Conservation (phyloP, 768 basidiomycete species). For the Tephrocybe sp. region DNA sequence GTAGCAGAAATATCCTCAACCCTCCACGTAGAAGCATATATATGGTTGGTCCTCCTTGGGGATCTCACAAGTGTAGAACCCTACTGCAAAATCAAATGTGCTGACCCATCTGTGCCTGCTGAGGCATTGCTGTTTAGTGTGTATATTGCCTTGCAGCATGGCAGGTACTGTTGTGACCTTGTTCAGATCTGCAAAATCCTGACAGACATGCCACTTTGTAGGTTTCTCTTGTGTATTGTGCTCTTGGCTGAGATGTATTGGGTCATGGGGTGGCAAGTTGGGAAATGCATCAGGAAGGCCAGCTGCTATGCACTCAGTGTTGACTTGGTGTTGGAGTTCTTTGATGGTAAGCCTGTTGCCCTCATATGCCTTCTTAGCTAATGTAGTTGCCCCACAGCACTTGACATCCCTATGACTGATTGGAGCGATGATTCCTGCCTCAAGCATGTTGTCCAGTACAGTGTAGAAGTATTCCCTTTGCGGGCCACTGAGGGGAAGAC, state of each 20-base stretch:
- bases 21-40: too few species aligned
- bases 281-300: conserved; percentile 22
- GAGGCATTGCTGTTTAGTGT: conserved; percentile 33
- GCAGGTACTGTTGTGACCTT: conserved; percentile 22
- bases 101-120: conserved; percentile 32
- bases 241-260: not conserved
- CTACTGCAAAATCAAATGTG: conserved; percentile 38
- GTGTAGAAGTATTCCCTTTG: conserved; percentile 30
- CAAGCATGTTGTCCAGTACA: conserved; percentile 32
- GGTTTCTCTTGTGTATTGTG: conserved; percentile 27
- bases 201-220: conserved; percentile 20
- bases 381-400: conserved; percentile 30
- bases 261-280: conserved; percentile 22
- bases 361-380: conserved; percentile 38
- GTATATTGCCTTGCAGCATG: conserved; percentile 36
- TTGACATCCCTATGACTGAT: conserved; percentile 33
- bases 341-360: conserved; percentile 27
- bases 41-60: too few species aligned
- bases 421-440: conserved; percentile 31
- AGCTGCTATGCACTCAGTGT: conserved; percentile 29
- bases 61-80: too few species aligned
- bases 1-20: too few species aligned
- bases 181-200: conserved; percentile 4
- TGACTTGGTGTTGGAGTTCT: conserved; percentile 32
- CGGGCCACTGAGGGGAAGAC: conserved; percentile 24